These are phyloP conservation scores for Citrus medica DNA, from an alignment of 345 rosid species.

Conservation along the genomic window DNA sequence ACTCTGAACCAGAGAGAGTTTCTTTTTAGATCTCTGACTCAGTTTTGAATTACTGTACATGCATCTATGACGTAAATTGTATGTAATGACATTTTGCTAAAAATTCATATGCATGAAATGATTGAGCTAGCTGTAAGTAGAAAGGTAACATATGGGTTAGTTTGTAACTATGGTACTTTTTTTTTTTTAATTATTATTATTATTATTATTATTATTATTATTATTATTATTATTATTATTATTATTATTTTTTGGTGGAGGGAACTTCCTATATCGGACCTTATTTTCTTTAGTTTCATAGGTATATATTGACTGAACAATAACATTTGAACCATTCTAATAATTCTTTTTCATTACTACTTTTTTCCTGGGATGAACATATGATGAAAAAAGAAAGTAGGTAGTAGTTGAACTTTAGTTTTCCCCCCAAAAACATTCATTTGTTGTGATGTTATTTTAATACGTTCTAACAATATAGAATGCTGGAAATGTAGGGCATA, in stretches of 20 bases:
- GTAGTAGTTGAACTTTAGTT: background rate
- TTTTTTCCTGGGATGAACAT: background rate
- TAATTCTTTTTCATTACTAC: background rate
- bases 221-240: no score
- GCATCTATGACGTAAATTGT: background rate
- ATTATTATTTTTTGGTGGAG: no score
- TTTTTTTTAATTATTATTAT: no score
- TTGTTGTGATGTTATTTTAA: slow-evolving; percentile 10
- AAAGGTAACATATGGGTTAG: background rate
- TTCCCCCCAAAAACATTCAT: background rate
- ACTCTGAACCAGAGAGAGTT: slow-evolving; percentile 3
- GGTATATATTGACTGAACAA: background rate
- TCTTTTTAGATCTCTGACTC: background rate
- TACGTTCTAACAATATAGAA: background rate
- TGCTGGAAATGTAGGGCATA: background rate
- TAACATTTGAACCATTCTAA: background rate
- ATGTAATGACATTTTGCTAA: background rate
- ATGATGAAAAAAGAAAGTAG: background rate
- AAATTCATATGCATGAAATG: background rate
- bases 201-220: no score
- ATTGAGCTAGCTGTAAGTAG: background rate
- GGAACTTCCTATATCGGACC: background rate
- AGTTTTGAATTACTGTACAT: no score
- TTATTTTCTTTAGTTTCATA: no score
- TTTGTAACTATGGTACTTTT: background rate